phyloP scores from a whole-genome alignment of 2,329 filamentous ascomycete species.

The Penicillium sp. region DNA sequence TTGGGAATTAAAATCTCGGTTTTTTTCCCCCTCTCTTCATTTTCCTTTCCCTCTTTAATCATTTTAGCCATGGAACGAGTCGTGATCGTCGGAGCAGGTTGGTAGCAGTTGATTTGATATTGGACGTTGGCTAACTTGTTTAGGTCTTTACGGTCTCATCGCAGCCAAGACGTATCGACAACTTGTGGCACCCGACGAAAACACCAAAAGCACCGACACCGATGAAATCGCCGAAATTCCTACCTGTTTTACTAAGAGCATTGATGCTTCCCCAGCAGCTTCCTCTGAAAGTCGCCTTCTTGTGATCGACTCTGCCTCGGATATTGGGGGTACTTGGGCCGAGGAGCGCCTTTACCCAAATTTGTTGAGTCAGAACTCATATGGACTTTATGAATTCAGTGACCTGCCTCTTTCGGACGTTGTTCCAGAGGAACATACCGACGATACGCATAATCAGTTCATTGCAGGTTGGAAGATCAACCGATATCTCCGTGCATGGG shows the following conservation, averaged over 20 bases:
- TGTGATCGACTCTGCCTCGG: constrained; percentile 27
- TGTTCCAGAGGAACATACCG: constrained; percentile 13
- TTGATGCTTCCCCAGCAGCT: background rate
- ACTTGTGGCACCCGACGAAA: constrained; percentile 9
- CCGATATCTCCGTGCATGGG: constrained; percentile 27
- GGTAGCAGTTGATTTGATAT: background rate
- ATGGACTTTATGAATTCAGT: constrained; percentile 32
- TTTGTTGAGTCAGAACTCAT: constrained; percentile 30
- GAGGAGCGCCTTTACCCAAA: constrained; percentile 31
- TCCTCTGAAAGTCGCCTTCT: constrained; percentile 15
- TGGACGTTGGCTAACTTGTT: background rate
- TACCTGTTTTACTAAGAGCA: constrained; percentile 11
- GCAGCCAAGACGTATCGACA: constrained; percentile 33
- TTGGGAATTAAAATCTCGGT: background rate
- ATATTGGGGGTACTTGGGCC: constrained; percentile 31
- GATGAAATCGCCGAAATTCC: background rate
- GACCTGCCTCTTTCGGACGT: constrained; percentile 24
- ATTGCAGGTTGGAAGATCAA: constrained; percentile 32
- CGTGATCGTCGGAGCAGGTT: constrained; percentile 24
- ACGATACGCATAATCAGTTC: constrained; percentile 16
- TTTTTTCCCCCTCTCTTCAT: background rate
- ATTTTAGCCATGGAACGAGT: constrained; percentile 19
- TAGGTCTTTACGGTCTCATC: constrained; percentile 32
- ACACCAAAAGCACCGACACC: background rate
- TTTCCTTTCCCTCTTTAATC: background rate